Conservation (phyloP, 208 protist genomes). For the Crithidia thermophila region DNA sequence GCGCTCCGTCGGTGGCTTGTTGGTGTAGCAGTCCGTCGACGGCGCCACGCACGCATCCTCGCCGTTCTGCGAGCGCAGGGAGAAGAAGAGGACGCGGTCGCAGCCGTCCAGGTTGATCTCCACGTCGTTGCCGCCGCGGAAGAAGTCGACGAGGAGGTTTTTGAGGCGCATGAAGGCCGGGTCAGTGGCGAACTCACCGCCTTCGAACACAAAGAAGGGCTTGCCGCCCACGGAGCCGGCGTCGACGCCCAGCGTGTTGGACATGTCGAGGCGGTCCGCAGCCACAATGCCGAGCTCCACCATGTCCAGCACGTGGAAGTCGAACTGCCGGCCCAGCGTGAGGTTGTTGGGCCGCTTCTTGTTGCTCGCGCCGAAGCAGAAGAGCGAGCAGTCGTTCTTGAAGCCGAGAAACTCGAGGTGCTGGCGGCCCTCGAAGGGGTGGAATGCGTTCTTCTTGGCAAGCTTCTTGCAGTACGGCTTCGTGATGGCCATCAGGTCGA, state of each 20-base stretch:
- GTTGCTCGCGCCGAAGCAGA: conserved; percentile 84
- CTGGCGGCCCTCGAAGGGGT: conserved; percentile 84
- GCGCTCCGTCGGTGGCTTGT: conserved; percentile 46
- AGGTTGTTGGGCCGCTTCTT: conserved; percentile 93
- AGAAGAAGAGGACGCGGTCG: conserved; percentile 83
- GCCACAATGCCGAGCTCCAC: conserved; percentile 86
- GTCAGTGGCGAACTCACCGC: conserved; percentile 73
- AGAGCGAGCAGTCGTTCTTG: conserved; percentile 93
- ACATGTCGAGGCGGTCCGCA: conserved; percentile 75
- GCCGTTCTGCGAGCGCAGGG: conserved; percentile 72
- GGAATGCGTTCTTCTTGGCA: conserved; percentile 84
- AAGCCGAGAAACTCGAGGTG: conserved; percentile 90
- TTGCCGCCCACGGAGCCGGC: conserved; percentile 76
- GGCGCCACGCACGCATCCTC: conserved; percentile 76
- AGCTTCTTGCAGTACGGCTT: conserved; percentile 83
- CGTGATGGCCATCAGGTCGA: conserved; percentile 75
- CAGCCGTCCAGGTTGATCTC: conserved; percentile 80
- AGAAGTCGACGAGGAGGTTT: conserved; percentile 87
- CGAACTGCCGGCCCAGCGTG: conserved; percentile 84
- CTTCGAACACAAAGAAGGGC: conserved; percentile 90
- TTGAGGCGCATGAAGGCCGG: conserved; percentile 77
- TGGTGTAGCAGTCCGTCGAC: conserved; percentile 72
- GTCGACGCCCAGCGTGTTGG: conserved; percentile 45
- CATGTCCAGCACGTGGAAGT: conserved; percentile 93
- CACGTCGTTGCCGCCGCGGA: conserved; percentile 68